Conservation (phyloP, 208 protist species). For the Lotmaria passim region DNA sequence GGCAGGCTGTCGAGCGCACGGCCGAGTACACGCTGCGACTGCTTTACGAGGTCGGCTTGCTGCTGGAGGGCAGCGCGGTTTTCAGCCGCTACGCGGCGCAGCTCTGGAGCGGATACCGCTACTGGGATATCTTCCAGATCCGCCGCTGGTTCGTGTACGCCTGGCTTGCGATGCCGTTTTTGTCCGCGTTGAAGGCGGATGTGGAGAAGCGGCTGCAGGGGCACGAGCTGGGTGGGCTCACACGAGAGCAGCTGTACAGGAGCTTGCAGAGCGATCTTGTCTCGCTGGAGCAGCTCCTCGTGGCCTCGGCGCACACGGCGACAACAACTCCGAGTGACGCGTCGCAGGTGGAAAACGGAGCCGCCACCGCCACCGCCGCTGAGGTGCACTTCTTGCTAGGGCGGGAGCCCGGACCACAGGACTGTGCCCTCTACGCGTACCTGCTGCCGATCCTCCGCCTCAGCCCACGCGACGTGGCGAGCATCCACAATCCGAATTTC, state of each 20-base stretch:
- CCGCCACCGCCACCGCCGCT: background rate
- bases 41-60: slow-evolving; percentile 43
- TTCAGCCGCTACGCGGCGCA: slow-evolving; percentile 43
- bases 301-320: slow-evolving; percentile 9
- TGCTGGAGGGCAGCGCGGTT: slow-evolving; percentile 33
- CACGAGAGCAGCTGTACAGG: slow-evolving; percentile 39
- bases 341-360: background rate
- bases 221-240: slow-evolving; percentile 33
- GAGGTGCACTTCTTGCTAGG: slow-evolving; percentile 45
- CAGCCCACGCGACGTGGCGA: slow-evolving; percentile 29
- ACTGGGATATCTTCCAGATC: slow-evolving; percentile 27
- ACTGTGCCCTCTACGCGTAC: slow-evolving; percentile 64
- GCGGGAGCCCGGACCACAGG: slow-evolving; percentile 37
- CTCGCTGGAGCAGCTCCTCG: slow-evolving; percentile 49
- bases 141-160: slow-evolving; percentile 24
- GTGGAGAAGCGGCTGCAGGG: slow-evolving; percentile 14
- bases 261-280: slow-evolving; percentile 42
- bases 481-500: slow-evolving; percentile 42
- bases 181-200: slow-evolving; percentile 23
- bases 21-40: slow-evolving; percentile 40
- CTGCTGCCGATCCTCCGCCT: slow-evolving; percentile 51
- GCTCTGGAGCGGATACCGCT: slow-evolving; percentile 30
- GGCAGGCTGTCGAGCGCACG: slow-evolving; percentile 39
- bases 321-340: background rate
- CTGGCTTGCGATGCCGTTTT: slow-evolving; percentile 28